Base-by-base conservation (phyloP, 805 yeast species). In the Schwanniomyces pseudopolymorphus region DNA sequence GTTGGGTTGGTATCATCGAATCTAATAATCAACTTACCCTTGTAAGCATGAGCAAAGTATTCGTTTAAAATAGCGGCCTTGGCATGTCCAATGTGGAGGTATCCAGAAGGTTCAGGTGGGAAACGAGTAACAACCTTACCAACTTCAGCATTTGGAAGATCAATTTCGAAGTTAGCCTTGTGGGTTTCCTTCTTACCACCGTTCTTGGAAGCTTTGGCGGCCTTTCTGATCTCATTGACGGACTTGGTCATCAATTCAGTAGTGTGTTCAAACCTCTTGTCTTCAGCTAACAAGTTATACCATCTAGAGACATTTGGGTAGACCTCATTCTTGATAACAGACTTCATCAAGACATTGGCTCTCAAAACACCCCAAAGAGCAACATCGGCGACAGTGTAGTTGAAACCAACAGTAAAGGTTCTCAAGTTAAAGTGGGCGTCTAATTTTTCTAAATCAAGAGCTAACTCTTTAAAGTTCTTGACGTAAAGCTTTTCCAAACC, bases 51-150 rank as follows among this genome's bases (percentile, higher is more conserved):
- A 41, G 99, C 99, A 74, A 94, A 92, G 75, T 91, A 92, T 72
- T 94, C 94, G 75, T 94, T 94, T 66, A 94, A 80, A 48, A 94
- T 78, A 45, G 99, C 99, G 51, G 99, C 99, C 72, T 94, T 94
- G 50, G 96, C 99, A 66, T 94, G 99, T 57, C 99, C 99, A 72
- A 94, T 94, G 72, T 94, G 99, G 71, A 94, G 80, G 71, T 91
- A 94, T 74, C 99, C 99, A 73, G 96, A 88, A 50, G 99, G 99
- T 76, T 94, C 99, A 54, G 99, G 99, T 43, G 96, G 99, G 83
- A 94, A 94, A 74, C 99, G 87, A 45, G 99, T 95, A 45, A 95
- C 98, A 47, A 94, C 99, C 70, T 91, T 76, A 54, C 99, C 99
- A 47, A 86, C 83, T 60, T 80, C 83, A 48, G 99, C 99, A 65